Base-by-base conservation (phyloP, 2,329 filamentous ascomycete species). In the Orbilia oligospora region DNA sequence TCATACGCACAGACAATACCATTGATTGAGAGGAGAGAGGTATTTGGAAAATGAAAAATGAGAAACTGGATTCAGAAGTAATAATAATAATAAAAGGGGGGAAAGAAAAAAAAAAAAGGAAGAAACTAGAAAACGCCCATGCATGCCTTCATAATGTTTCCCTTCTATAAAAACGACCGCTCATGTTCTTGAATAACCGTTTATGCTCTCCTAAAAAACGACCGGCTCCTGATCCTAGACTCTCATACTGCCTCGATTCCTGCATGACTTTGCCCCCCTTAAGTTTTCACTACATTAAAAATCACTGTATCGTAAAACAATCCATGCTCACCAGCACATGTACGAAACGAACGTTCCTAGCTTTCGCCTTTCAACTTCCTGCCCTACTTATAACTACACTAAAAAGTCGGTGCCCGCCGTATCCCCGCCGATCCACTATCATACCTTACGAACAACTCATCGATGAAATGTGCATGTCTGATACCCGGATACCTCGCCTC, bases 401-500 rank as follows among this genome's bases (percentile, higher is more conserved):
- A 81, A 67, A 81, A 77, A 3, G 84, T 86, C 2, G 85, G 84
- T 5, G 84, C 85, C 72, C 84, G 83, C 82, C 85, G 85, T 24
- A 78, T 78, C 5, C 75, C 75, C 6, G 64, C 46, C 81, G 88
- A 82, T 5, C 87, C 87, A 69, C 86, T 84, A 70, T 86, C 89
- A 83, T 97, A 97, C 79, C 93, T 88, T 80, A 97, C 90, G 84
- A 91, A 93, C 41, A 98, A 85, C 78, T 91, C 90, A 83, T 97
- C 93, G 79, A 95, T 87, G 82, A 98, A 98, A 84, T 97, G 93
- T 18, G 90, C 91, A 84, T 98, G 95, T 68, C 92, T 90, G 82
- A 98, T 97, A 0, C 95, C 95, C 16, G 93, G 93, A 3, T 93
- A 90, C 68, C 94, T 87, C 71, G 89, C 89, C 80, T 85, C 85